Evolutionary conservation across 2,329 filamentous ascomycete species (phyloP).

Genomic region (Knufia fluminis): DNA sequence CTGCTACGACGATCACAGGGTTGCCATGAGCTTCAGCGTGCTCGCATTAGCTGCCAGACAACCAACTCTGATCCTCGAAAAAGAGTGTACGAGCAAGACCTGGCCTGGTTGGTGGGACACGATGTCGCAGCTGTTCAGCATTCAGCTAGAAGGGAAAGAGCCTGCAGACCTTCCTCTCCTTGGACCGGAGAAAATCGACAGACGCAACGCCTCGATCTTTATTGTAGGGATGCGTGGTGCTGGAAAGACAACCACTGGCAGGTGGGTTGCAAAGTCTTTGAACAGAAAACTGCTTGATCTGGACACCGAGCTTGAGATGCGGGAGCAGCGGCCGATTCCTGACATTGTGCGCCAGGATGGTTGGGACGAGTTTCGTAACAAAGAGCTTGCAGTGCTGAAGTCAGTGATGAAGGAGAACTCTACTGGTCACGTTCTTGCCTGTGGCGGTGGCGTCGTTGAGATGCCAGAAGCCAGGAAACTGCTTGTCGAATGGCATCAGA

Average conservation of each 20-base stretch:
- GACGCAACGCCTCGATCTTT: constrained; percentile 61
- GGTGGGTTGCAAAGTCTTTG: constrained; percentile 70
- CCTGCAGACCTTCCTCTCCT: constrained; percentile 30
- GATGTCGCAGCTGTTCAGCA: constrained; percentile 67
- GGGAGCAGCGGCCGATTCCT: constrained; percentile 66
- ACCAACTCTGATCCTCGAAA: constrained; percentile 71
- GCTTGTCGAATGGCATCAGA: constrained; percentile 61
- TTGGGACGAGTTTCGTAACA: constrained; percentile 80
- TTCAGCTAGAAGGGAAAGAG: constrained; percentile 67
- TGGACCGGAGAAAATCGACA: constrained; percentile 31
- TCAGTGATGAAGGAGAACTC: constrained; percentile 66
- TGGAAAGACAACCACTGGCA: constrained; percentile 87
- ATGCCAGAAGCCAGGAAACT: constrained; percentile 67
- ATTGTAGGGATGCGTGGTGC: constrained; percentile 96
- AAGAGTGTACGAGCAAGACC: constrained; percentile 91
- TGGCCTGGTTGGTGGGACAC: constrained; percentile 99
- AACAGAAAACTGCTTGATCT: constrained; percentile 74
- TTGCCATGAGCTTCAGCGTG: constrained; percentile 97
- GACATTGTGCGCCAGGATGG: constrained; percentile 70
- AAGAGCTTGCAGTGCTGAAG: constrained; percentile 66
- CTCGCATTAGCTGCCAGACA: constrained; percentile 62
- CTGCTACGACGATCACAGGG: constrained; percentile 95
- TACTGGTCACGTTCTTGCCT: constrained; percentile 75
- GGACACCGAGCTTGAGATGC: constrained; percentile 73
- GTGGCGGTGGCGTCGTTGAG: constrained; percentile 89